Percentiles rank a stretch among this genome's conserved stretches.
These are phyloP conservation scores for Scalesia atractyloides DNA, from an alignment of 129 eudicot species.

Conservation along the genomic window DNA sequence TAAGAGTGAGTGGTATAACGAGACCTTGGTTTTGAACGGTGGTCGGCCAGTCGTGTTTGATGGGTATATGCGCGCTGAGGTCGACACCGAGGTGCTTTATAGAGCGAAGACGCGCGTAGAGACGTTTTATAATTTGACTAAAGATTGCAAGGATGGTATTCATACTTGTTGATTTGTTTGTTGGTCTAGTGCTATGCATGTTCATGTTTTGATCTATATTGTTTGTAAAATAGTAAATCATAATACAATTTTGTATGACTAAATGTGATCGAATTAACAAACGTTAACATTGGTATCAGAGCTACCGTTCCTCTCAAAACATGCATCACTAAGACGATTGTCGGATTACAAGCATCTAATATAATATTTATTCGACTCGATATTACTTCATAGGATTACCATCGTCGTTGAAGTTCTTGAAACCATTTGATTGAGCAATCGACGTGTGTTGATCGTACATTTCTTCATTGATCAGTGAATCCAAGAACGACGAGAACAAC, in stretches of 20 bases:
- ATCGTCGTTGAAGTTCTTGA: constrained; percentile 5
- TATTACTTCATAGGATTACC: constrained; percentile 5
- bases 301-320: too few relatives aligned
- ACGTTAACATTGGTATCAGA: too few relatives aligned
- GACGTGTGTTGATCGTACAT: constrained; percentile 10
- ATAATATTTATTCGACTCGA: background rate
- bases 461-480: constrained; percentile 58
- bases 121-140: constrained; percentile 89
- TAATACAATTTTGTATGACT: constrained; percentile 7
- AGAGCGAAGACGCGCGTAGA: constrained; percentile 86
- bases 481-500: constrained; percentile 55
- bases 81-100: constrained; percentile 89
- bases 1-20: constrained; percentile 95
- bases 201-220: constrained; percentile 7
- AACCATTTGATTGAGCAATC: constrained; percentile 9
- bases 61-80: constrained; percentile 91
- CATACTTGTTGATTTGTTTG: constrained; percentile 56
- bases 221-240: constrained; percentile 12
- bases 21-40: constrained; percentile 60
- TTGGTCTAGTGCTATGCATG: background rate
- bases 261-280: background rate
- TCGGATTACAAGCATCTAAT: constrained; percentile 3
- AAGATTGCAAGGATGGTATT: constrained; percentile 91
- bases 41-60: constrained; percentile 68
- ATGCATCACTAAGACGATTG: background rate